These are phyloP conservation scores for Circinella minor DNA, from an alignment of 371 early-diverging fungal genomes.

Conservation along the genomic window DNA sequence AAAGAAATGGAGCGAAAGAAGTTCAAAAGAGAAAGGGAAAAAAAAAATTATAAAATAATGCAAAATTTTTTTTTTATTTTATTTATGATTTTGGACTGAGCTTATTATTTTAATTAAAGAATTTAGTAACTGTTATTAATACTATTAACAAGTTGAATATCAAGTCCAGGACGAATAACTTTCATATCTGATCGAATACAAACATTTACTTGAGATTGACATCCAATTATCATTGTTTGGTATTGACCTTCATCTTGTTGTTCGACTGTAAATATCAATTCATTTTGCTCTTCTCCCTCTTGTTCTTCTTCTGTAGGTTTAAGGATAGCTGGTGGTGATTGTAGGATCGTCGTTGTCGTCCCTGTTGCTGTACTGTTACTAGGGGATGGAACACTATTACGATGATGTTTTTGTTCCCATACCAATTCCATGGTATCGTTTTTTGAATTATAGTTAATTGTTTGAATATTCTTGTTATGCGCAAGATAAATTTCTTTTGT, in stretches of 20 bases:
- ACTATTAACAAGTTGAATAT: constrained; percentile 42
- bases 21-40: no score
- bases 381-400: not conserved
- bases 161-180: constrained; percentile 25
- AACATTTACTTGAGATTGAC: constrained; percentile 78
- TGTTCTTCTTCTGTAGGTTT: not conserved
- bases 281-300: constrained; percentile 9
- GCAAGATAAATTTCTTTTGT: constrained; percentile 10
- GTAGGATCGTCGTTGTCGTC: not conserved
- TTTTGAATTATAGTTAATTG: constrained; percentile 5
- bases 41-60: no score
- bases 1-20: not conserved
- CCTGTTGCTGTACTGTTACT: not conserved
- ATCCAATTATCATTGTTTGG: constrained; percentile 89
- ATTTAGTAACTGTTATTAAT: no score
- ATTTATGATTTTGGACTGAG: no score
- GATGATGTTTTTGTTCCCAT: constrained; percentile 1
- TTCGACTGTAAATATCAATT: constrained; percentile 16
- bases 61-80: no score
- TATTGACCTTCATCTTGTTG: constrained; percentile 66
- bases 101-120: no score
- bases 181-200: constrained; percentile 31
- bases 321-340: constrained; percentile 6
- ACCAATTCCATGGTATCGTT: constrained; percentile 13
- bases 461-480: not conserved